These are phyloP conservation scores for Meyerozyma elateridarum DNA, from an alignment of 1,139 yeast genomes.

Conservation along the genomic window DNA sequence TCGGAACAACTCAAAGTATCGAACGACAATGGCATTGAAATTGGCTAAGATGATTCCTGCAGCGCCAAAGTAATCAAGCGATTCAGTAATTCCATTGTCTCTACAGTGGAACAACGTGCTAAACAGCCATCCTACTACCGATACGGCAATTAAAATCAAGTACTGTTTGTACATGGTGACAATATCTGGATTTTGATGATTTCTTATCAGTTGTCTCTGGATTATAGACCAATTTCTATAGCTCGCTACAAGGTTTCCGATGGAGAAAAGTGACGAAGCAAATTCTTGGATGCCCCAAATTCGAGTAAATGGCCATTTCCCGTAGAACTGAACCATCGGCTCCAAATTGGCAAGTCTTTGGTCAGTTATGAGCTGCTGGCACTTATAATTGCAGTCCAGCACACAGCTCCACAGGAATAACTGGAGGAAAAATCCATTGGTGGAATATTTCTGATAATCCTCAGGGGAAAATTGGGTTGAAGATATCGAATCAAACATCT, in stretches of 20 bases:
- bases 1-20: conserved; percentile 28
- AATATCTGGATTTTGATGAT: conserved; percentile 10
- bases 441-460: conserved; percentile 8
- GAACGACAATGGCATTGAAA: conserved; percentile 31
- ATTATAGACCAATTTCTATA: conserved; percentile 28
- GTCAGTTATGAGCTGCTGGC: conserved; percentile 35
- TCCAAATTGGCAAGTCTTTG: conserved; percentile 16
- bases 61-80: conserved; percentile 44
- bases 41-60: conserved; percentile 35
- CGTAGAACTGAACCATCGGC: conserved; percentile 38
- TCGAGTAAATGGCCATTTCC: conserved; percentile 44
- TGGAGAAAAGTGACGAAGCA: conserved; percentile 32
- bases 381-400: conserved; percentile 39
- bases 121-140: conserved; percentile 37
- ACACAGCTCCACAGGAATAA: conserved; percentile 31
- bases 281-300: conserved; percentile 38
- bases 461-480: conserved; percentile 2
- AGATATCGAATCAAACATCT: not conserved
- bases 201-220: conserved; percentile 21
- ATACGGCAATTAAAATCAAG: conserved; percentile 23
- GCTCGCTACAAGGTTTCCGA: conserved; percentile 36
- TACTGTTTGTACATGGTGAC: conserved; percentile 30
- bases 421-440: conserved; percentile 8
- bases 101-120: conserved; percentile 39
- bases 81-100: conserved; percentile 36